phyloP scores from a whole-genome alignment of 2,329 filamentous ascomycete genomes.

The Nemania sp. region DNA sequence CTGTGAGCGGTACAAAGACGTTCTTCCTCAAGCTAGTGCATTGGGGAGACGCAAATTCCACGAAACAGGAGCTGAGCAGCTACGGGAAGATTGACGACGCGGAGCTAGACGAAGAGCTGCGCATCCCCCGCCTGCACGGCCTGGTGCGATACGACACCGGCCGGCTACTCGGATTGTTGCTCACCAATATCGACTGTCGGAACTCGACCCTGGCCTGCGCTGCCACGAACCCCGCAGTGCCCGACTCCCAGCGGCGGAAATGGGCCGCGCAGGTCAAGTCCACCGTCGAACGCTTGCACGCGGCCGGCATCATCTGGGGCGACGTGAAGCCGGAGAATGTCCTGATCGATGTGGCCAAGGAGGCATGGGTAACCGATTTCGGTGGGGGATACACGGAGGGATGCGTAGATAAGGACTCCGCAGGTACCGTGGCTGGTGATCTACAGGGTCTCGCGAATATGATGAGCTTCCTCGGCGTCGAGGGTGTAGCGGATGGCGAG shows the following conservation, averaged over 20 bases:
- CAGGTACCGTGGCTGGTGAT: constrained; percentile 35
- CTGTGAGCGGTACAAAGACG: not conserved
- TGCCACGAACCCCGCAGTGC: not conserved
- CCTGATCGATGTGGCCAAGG: constrained; percentile 37
- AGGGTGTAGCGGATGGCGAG: not conserved
- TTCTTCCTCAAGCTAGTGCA: not conserved
- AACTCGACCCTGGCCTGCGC: not conserved
- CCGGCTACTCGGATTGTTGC: not conserved
- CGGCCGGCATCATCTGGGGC: constrained; percentile 37
- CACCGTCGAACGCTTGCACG: constrained; percentile 1
- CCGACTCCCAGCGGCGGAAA: not conserved
- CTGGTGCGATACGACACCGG: not conserved
- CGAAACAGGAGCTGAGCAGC: not conserved
- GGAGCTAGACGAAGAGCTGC: not conserved
- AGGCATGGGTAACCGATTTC: constrained; percentile 42
- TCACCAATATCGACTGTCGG: not conserved
- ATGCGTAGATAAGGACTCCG: constrained; percentile 36
- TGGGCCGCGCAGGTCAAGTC: constrained; percentile 1
- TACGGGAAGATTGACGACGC: not conserved
- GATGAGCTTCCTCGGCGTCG: not conserved
- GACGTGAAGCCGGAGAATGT: constrained; percentile 41
- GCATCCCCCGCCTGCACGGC: not conserved
- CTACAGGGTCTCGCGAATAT: constrained; percentile 30
- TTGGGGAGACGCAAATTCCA: not conserved
- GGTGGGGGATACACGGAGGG: constrained; percentile 40